These are phyloP conservation scores for Zymoseptoria pseudotritici DNA, from an alignment of 2,329 filamentous ascomycete species.

Conservation along the genomic window DNA sequence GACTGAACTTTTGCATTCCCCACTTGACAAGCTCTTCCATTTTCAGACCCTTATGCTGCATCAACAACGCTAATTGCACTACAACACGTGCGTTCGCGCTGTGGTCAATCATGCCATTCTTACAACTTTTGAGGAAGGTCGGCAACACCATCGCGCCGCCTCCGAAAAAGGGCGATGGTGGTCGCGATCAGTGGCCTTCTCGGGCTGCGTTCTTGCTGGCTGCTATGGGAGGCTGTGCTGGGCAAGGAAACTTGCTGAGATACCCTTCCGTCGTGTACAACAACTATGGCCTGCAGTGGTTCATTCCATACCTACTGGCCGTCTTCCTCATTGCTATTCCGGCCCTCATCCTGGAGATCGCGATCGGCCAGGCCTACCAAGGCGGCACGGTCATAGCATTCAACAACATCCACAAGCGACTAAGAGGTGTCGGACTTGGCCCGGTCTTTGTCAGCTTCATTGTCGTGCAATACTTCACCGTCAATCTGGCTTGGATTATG, in stretches of 20 bases:
- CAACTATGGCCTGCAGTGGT: constrained; percentile 55
- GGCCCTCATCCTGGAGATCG: constrained; percentile 49
- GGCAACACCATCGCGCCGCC: constrained; percentile 5
- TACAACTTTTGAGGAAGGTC: constrained; percentile 3
- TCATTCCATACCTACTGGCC: constrained; percentile 52
- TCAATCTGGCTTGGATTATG: constrained; percentile 54
- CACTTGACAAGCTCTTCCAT: neutral
- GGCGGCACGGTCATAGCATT: constrained; percentile 19
- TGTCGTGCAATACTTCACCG: constrained; percentile 50
- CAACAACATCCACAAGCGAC: constrained; percentile 44
- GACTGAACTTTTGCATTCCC: neutral
- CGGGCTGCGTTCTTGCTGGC: constrained; percentile 50
- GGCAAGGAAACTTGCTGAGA: constrained; percentile 51
- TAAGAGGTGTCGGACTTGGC: constrained; percentile 49
- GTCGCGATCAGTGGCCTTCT: constrained; percentile 50
- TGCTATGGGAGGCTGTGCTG: constrained; percentile 52
- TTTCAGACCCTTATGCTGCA: neutral
- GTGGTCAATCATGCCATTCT: constrained; percentile 1
- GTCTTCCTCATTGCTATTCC: constrained; percentile 52
- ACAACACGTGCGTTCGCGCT: neutral
- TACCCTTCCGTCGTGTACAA: constrained; percentile 55
- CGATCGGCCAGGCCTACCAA: constrained; percentile 46
- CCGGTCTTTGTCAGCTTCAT: constrained; percentile 38
- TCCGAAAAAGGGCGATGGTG: constrained; percentile 29
- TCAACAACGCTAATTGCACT: neutral